A percentile compares a stretch with the other conserved stretches of the same genome.
Conservation (phyloP, 805 yeast species). For the Candida qinlingensis region DNA sequence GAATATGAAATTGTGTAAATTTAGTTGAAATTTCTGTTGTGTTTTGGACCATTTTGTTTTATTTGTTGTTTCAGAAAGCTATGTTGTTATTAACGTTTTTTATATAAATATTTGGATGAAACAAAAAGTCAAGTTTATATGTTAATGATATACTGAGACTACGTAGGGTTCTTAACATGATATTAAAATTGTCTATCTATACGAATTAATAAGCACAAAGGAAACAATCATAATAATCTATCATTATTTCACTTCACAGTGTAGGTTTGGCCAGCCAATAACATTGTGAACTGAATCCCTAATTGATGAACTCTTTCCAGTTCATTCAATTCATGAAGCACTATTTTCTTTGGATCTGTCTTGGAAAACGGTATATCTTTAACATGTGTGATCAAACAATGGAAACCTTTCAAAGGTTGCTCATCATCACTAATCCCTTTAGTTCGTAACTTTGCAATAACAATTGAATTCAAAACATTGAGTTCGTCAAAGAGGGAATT, state of each 20-base stretch:
- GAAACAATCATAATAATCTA: too few species aligned
- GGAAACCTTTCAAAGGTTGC: slow-evolving; percentile 17
- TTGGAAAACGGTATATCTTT: slow-evolving; percentile 34
- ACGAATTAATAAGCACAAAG: too few species aligned
- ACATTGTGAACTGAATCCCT: slow-evolving; percentile 44
- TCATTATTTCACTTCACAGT: slow-evolving; percentile 1
- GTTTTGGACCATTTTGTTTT: not conserved
- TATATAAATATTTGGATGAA: too few species aligned
- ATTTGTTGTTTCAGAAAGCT: too few species aligned
- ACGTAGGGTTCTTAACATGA: too few species aligned
- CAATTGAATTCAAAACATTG: not conserved
- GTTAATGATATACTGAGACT: too few species aligned
- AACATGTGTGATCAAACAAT: slow-evolving; percentile 34
- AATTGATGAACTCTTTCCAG: slow-evolving; percentile 38
- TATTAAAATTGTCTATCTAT: too few species aligned
- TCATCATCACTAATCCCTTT: not conserved
- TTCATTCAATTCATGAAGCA: slow-evolving; percentile 43
- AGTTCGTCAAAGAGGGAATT: slow-evolving; percentile 55
- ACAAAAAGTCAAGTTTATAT: too few species aligned
- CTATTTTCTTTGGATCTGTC: slow-evolving; percentile 53
- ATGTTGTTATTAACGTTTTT: too few species aligned
- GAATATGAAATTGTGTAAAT: slow-evolving; percentile 28
- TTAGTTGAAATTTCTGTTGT: not conserved
- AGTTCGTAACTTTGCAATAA: not conserved
- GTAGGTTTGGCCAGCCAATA: slow-evolving; percentile 50